Conservation (phyloP, 805 yeast species). For the Cyberlindnera suaveolens region DNA sequence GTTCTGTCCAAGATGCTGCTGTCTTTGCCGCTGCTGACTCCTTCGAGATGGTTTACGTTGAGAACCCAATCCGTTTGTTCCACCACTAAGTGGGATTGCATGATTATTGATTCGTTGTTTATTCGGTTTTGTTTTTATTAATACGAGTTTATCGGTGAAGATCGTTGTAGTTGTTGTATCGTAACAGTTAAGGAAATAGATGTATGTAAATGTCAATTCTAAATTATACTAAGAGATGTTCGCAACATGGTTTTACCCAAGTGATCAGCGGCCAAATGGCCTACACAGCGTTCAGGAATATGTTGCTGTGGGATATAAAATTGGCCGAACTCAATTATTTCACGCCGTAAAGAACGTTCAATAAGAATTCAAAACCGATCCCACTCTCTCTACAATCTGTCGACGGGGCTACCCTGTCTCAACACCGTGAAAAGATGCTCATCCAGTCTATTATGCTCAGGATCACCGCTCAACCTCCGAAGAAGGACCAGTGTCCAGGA, state of each 20-base stretch:
- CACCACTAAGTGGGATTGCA: constrained; percentile 55
- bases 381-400: constrained; percentile 83
- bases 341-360: constrained; percentile 3
- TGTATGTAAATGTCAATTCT: not conserved
- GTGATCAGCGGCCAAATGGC: constrained; percentile 85
- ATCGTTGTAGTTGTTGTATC: too few species aligned
- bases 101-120: not conserved
- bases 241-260: constrained; percentile 99
- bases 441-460: constrained; percentile 46
- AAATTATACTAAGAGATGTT: constrained; percentile 45
- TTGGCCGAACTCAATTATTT: constrained; percentile 32
- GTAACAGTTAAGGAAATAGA: not conserved
- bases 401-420: constrained; percentile 95
- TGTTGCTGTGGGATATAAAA: constrained; percentile 63
- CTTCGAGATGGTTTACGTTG: constrained; percentile 83
- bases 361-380: constrained; percentile 53
- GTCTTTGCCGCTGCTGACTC: constrained; percentile 95
- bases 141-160: not conserved
- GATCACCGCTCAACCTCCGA: constrained; percentile 45
- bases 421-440: constrained; percentile 26
- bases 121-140: not conserved
- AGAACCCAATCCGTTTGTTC: constrained; percentile 96
- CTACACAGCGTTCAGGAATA: constrained; percentile 99
- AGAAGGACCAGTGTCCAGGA: constrained; percentile 20
- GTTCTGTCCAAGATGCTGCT: constrained; percentile 96